Base-by-base conservation (phyloP, 441 rosid genomes). In the Theobroma grandiflorum region DNA sequence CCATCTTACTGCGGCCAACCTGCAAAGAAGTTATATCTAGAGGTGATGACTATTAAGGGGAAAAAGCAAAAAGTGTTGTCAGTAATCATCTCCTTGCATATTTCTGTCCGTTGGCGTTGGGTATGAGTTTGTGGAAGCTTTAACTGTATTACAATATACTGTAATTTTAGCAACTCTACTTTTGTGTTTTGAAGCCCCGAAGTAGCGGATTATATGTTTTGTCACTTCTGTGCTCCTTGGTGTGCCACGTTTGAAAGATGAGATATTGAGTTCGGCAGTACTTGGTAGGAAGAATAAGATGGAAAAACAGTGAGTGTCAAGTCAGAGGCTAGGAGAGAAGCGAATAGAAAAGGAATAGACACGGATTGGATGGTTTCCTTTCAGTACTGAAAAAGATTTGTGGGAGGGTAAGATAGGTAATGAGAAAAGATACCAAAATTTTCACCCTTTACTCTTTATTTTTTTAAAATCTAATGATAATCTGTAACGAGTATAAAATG, bases 21-120 rank as follows among this genome's bases (percentile, higher is more conserved):
- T 97, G 99, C 97, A 95, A 95, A 86, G 99, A 97, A 88, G 99
- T 95, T 64, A 85, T 95, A 81, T 95, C 99, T 53, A 91, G 90
- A 78, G 99, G 99, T 43, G 97, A 95, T 65, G 99, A 94, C 76
- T 97, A 93, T 37, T 78, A 22, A 78, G 4, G 55, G 55, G 42
- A 66, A 37, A 26, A 6, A 18, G 31, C 4, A 40, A 14, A 42
- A 70, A 31, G 12, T 70, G 47, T 47, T 42, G 33, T 70, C 11
- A 31, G 74, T 70, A 40, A 10, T 43, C 49, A 16, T 65, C 26
- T 31, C 9, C 8, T 22, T 26, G 2, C 0, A 2, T 11, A 59
- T 59, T 59, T 31, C 16, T 12, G 4, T 33, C 37, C 11, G 37
- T 62, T 62, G 8, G 5, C 11, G 37, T 62, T 62, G 8, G 5